Base-by-base conservation (phyloP, 2,329 filamentous ascomycete genomes). In the Chaetomium sp. region DNA sequence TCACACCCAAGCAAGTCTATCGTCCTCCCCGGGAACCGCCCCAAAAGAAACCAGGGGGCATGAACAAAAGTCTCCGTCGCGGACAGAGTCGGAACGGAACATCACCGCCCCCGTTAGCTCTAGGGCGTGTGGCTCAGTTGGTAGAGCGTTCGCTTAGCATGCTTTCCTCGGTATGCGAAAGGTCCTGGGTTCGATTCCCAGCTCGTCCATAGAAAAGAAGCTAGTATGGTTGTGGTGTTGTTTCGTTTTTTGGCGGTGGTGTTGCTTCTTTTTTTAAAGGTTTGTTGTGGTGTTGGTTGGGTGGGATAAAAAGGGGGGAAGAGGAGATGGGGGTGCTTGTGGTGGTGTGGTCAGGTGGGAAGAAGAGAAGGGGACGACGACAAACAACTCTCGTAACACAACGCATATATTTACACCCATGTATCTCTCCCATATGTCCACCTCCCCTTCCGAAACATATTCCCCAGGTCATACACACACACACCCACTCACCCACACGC, bases 91-190 rank as follows among this genome's bases (percentile, higher is more conserved):
- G 53, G 31, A 63, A 33, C 53, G 53, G 31, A 63, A 33, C 54
- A 33, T 49, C 38, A 21, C 45, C 27, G 35, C 47, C 54, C 42
- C 9, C 8, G 16, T 53, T 7, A 33, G 47, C 42, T n/a, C 8
- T 16, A 29, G 65, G 65, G 65, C 65, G 65, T 66, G 65, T 66
- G 58, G 65, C 65, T 66, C 65, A 66, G 57, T 66, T 66, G 65
- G 65, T 66, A 66, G 65, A 66, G 65, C 65, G 65, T 61, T 66
- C 65, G 65, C 65, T 66, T 66, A 66, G 65, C 65, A 66, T 66
- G 38, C 38, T 45, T n/a, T n/a, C 1, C 19, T 29, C 38, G 38
- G 53, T 58, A 58, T 66, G 65, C 65, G 65, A 66, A 61, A 66
- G 65, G 65, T 66, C 57, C 65, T 66, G 65, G 65, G 65, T 66